Conservation (phyloP, 2,329 filamentous ascomycete genomes). For the Fusarium subglutinans region DNA sequence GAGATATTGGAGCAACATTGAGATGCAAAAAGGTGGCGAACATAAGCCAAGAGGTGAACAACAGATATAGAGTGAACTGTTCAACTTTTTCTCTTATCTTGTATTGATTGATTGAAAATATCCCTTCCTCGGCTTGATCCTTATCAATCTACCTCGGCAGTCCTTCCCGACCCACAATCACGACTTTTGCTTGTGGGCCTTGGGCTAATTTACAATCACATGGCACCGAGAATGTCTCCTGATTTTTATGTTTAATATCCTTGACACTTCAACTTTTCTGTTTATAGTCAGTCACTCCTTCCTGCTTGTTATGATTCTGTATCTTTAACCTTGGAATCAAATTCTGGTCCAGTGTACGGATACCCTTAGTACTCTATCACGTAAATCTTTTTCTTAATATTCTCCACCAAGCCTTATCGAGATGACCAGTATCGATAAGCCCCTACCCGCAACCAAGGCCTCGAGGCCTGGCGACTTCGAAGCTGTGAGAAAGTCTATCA, state of each 20-base stretch:
- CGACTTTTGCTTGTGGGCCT: not conserved
- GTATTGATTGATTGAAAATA: too few relatives aligned
- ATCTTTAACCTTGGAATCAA: accelerated
- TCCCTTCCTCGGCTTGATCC: not conserved
- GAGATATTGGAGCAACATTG: not conserved
- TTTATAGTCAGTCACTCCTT: not conserved
- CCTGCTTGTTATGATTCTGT: too few relatives aligned
- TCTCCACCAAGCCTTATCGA: not conserved
- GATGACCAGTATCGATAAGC: not conserved
- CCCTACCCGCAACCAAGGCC: not conserved
- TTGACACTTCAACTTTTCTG: not conserved
- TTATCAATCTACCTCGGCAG: not conserved
- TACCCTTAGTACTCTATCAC: too few relatives aligned
- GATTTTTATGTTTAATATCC: not conserved
- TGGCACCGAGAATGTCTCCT: not conserved
- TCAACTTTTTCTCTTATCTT: not conserved
- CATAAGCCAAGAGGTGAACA: not conserved
- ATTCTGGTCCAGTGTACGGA: too few relatives aligned
- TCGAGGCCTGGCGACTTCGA: not conserved
- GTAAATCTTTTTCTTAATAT: not conserved
- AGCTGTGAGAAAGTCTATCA: not conserved
- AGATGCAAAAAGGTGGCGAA: not conserved
- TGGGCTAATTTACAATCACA: not conserved
- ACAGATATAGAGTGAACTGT: too few relatives aligned
- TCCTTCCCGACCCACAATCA: not conserved